phyloP scores from a whole-genome alignment of 352 stramenopile species.

The Elongisporangium anandrum region DNA sequence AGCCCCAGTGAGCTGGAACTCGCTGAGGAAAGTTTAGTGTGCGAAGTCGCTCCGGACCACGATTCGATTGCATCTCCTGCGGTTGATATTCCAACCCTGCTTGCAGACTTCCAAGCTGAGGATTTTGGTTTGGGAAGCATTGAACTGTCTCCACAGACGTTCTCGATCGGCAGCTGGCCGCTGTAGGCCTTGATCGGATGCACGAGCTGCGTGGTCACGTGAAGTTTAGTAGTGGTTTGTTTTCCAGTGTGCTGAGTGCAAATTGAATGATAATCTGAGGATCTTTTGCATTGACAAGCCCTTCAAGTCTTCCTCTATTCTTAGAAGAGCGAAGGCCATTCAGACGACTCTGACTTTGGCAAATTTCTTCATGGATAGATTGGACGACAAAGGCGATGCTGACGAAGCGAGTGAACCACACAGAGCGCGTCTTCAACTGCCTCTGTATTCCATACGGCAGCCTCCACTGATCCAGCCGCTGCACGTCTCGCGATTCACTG shows the following conservation, averaged over 20 bases:
- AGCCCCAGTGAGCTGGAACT: neutral
- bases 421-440: slow-evolving; percentile 8
- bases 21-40: neutral
- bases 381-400: slow-evolving; percentile 1
- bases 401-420: neutral
- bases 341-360: no score
- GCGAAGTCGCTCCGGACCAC: neutral
- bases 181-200: neutral
- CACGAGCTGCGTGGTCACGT: no score
- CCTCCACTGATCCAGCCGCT: slow-evolving; percentile 53
- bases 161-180: neutral
- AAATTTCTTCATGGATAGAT: neutral
- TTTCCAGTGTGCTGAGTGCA: no score
- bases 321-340: no score
- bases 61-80: neutral
- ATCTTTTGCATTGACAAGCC: no score
- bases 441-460: slow-evolving; percentile 39
- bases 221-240: no score
- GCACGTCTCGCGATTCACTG: slow-evolving; percentile 28
- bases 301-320: neutral
- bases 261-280: no score
- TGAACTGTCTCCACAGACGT: neutral
- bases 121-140: neutral
- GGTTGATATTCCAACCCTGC: neutral
- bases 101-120: neutral